Evolutionary conservation across 2,329 filamentous ascomycete species (phyloP).

Genomic region (Talaromyces albobiverticillius): DNA sequence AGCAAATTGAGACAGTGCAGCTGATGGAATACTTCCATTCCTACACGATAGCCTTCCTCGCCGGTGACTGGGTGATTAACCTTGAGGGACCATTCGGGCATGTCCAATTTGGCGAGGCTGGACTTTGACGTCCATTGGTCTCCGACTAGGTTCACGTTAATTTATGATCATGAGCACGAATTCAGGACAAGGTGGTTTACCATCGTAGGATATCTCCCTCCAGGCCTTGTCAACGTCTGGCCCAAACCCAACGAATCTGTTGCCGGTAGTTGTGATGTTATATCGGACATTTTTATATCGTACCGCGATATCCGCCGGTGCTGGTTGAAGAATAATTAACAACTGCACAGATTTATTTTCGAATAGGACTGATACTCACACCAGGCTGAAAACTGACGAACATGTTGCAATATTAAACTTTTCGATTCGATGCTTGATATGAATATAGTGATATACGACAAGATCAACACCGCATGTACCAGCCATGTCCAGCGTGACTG

Average conservation of each 20-base stretch:
- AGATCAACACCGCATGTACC: not conserved
- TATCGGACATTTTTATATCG: slow-evolving; percentile 5
- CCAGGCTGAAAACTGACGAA: slow-evolving; percentile 6
- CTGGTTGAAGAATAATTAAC: not conserved
- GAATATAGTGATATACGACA: slow-evolving; percentile 1
- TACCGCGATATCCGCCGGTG: slow-evolving; percentile 1
- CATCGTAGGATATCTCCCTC: slow-evolving; percentile 13
- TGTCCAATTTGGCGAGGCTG: not conserved
- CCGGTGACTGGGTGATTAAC: slow-evolving; percentile 6
- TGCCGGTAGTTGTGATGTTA: slow-evolving; percentile 5
- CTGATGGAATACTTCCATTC: slow-evolving; percentile 13
- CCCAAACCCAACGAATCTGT: slow-evolving; percentile 5
- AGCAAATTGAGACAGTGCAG: slow-evolving; percentile 12
- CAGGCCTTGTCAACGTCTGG: slow-evolving; percentile 9
- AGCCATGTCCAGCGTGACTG: not conserved
- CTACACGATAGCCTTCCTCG: slow-evolving; percentile 11
- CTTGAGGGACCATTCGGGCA: slow-evolving; percentile 6
- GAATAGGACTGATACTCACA: not conserved
- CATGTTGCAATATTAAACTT: not conserved
- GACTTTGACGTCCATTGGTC: slow-evolving; percentile 12
- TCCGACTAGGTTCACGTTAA: not conserved
- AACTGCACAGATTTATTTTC: no score
- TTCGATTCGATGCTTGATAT: not conserved
- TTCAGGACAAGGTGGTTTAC: not conserved
- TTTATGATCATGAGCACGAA: not conserved